Evolutionary conservation across 2,329 filamentous ascomycete genomes (phyloP).

Genomic region (Rutstroemia sp.): DNA sequence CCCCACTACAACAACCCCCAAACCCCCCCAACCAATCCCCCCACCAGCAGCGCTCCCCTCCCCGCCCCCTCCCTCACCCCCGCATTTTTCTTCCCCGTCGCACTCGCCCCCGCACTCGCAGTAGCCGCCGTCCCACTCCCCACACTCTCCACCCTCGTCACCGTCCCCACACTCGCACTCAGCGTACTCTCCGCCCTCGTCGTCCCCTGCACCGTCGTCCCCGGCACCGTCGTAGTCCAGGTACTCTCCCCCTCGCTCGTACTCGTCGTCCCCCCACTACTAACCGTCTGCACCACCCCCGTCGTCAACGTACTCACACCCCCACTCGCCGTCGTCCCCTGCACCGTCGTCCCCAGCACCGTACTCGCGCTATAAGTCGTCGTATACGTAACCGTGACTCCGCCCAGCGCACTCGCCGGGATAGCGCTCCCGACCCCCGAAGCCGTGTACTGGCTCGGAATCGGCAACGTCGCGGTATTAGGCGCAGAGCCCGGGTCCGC

Average conservation of each 20-base stretch:
- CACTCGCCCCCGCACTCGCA: not conserved
- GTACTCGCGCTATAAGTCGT: constrained; percentile 22
- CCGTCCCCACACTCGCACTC: not conserved
- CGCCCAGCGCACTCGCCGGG: constrained; percentile 36
- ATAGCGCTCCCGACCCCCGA: constrained; percentile 39
- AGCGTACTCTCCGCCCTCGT: constrained; percentile 6
- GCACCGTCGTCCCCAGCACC: constrained; percentile 9
- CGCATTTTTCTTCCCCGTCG: not conserved
- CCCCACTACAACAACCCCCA: not conserved
- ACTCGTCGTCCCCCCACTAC: not conserved
- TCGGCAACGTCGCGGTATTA: constrained; percentile 36
- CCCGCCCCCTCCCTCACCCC: not conserved
- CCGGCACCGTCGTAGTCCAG: constrained; percentile 15
- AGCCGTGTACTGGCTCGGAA: constrained; percentile 39
- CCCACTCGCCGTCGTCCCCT: not conserved
- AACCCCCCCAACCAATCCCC: not conserved
- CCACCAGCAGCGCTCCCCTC: not conserved
- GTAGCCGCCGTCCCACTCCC: no score
- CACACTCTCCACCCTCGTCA: constrained; percentile 8
- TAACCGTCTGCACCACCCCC: not conserved
- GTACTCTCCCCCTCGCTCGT: not conserved
- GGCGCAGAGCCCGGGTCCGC: constrained; percentile 32
- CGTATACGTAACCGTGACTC: constrained; percentile 28
- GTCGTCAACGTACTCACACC: not conserved
- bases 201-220: constrained; percentile 8